Percentiles rank a stretch among this genome's conserved stretches.
phyloP scores from a whole-genome alignment of 202 grass and related monocot species.

The Schoenoplectus tabernaemontani region DNA sequence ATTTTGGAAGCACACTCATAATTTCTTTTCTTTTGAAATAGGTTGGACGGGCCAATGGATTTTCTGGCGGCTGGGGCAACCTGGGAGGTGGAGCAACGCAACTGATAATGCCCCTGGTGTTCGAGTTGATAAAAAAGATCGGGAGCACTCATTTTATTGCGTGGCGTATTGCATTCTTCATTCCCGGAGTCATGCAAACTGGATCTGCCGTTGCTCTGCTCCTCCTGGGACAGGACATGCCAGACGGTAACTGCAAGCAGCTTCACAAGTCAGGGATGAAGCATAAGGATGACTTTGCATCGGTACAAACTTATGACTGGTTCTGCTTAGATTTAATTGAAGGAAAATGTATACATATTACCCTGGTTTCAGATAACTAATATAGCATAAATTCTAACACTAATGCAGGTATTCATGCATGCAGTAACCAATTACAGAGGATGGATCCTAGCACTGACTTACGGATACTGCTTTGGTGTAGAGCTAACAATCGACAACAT shows the following conservation, averaged over 20 bases:
- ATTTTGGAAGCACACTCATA: neutral
- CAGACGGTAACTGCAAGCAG: constrained; percentile 54
- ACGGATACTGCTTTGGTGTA: constrained; percentile 88
- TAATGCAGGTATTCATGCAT: constrained; percentile 41
- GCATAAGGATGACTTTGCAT: constrained; percentile 70
- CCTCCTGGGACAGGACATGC: constrained; percentile 77
- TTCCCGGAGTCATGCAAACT: constrained; percentile 77
- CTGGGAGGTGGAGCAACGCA: constrained; percentile 87
- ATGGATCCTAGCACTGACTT: constrained; percentile 78
- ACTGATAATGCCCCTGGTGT: constrained; percentile 81
- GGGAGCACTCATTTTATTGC: constrained; percentile 70
- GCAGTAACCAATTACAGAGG: constrained; percentile 64
- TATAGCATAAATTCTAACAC: neutral
- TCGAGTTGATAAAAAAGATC: constrained; percentile 43
- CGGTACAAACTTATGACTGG: neutral
- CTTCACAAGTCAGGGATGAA: constrained; percentile 62
- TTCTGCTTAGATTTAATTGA: neutral
- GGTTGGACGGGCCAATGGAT: constrained; percentile 70
- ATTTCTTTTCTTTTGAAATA: neutral
- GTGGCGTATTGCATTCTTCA: constrained; percentile 82
- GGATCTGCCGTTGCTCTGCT: constrained; percentile 54
- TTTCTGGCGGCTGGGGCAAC: constrained; percentile 85
- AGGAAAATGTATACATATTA: neutral
- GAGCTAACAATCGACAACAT: constrained; percentile 92
- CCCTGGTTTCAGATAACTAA: neutral